Conservation (phyloP, 768 basidiomycete species). For the Tulasnella sp. region DNA sequence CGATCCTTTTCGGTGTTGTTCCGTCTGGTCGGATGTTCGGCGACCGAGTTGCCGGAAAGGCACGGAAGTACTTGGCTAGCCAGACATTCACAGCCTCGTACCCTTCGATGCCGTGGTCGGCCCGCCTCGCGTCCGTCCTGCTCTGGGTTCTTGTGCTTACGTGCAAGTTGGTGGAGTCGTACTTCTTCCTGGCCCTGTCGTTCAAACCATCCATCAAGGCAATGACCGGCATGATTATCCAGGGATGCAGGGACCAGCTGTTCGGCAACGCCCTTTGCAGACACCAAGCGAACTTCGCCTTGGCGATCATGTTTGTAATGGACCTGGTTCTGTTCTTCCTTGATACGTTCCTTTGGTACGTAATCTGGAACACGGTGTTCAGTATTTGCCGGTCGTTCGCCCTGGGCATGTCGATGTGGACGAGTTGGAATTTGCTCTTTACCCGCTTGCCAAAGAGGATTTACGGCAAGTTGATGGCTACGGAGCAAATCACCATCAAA, state of each 20-base stretch:
- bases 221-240: conserved; percentile 96
- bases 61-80: conserved; percentile 93
- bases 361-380: conserved; percentile 98
- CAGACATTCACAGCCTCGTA: conserved; percentile 99
- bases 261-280: conserved; percentile 85
- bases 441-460: conserved; percentile 94
- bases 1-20: conserved; percentile 84
- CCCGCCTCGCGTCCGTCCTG: conserved; percentile 72
- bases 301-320: conserved; percentile 99
- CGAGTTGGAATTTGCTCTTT: conserved; percentile 97
- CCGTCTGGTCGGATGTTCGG: conserved; percentile 99
- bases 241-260: conserved; percentile 83
- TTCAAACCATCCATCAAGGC: conserved; percentile 91
- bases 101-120: conserved; percentile 62
- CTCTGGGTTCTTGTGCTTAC: conserved; percentile 93
- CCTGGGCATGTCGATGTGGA: conserved; percentile 96
- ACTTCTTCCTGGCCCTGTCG: conserved; percentile 95
- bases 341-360: conserved; percentile 99
- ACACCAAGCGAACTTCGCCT: conserved; percentile 92
- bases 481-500: conserved; percentile 93
- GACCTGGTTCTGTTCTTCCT: conserved; percentile 96
- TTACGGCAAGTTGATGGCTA: conserved; percentile 92
- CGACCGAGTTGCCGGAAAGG: conserved; percentile 93
- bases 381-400: conserved; percentile 85
- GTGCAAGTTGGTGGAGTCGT: conserved; percentile 95